Evolutionary conservation across 2,329 filamentous ascomycete genomes (phyloP), one percentile per base, ranked within the genome.

Genomic region (Colletotrichum paranaense): DNA sequence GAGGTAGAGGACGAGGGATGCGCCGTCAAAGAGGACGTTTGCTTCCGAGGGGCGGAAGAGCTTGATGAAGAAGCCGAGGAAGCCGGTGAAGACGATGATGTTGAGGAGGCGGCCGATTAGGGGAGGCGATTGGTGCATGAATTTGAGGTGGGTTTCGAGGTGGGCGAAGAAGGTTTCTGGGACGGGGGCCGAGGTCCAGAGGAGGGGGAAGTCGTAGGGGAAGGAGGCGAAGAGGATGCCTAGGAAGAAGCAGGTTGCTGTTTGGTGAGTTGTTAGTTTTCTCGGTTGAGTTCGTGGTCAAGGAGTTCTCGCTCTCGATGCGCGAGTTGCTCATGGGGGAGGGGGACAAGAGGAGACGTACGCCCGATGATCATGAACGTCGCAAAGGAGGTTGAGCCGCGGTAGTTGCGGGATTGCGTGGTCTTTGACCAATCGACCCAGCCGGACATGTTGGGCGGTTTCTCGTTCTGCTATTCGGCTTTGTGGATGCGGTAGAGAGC

Each of bases 281-380:
- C 9, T 30, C 28, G 26, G 26, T 26, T 26, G 26, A 1, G 26
- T 26, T 30, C 28, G 28, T 30, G 6, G 1, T 30, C 28, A 0
- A 26, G 26, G 28, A 30, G 7, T 8, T 32, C 32, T 32, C 32
- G 32, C 9, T 32, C 8, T 35, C 32, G 11, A 12, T 35, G 32
- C 32, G 32, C 32, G 32, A 0, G 32, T 35, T 35, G 32, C 11
- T 35, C 0, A 12, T 12, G 35, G 32, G 70, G 58, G 76, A 57
- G 73, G 49, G 28, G 75, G 42, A 63, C 1, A 11, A 55, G 64
- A 67, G 76, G 46, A 69, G 53, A 91, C 94, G 82, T 90, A 98
- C 96, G 95, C 77, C 95, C 95, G 77, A 98, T 92, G 81, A 99
- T 98, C 84, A 99, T 92, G 82, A 98, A 98, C 59, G 97, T 98